These are phyloP conservation scores for Cucumis hystrix DNA, from an alignment of 306 rosid species.

Conservation along the genomic window DNA sequence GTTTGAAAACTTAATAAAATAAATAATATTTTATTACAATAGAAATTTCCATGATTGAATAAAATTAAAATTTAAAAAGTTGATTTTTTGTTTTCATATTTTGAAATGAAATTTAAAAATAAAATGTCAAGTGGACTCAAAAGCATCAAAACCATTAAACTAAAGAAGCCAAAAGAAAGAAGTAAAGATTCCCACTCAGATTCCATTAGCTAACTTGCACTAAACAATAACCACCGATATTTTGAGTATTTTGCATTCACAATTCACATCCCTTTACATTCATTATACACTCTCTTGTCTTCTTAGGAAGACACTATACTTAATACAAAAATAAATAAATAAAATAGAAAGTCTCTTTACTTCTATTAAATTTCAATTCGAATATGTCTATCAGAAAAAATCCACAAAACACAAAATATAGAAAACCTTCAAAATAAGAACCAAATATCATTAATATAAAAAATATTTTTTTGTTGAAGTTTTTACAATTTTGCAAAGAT, in stretches of 20 bases:
- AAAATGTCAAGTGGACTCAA: not conserved
- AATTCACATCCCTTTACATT: no score
- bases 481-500: no score
- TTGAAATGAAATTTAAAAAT: not conserved
- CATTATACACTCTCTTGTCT: no score
- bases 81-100: not conserved
- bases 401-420: no score
- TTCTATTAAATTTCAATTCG: no score
- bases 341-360: no score
- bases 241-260: not conserved
- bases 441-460: no score
- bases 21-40: not conserved
- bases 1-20: not conserved
- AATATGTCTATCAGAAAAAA: no score
- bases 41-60: not conserved
- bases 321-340: no score
- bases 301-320: no score
- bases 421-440: no score
- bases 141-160: not conserved
- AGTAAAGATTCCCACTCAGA: not conserved
- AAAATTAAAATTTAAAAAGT: not conserved
- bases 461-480: no score
- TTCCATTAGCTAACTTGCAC: not conserved
- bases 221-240: not conserved
- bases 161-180: not conserved